A percentile compares a stretch with the other conserved stretches of the same genome.
Conservation (phyloP, 108 stramenopile genomes). For the Mediolabrus comicus region DNA sequence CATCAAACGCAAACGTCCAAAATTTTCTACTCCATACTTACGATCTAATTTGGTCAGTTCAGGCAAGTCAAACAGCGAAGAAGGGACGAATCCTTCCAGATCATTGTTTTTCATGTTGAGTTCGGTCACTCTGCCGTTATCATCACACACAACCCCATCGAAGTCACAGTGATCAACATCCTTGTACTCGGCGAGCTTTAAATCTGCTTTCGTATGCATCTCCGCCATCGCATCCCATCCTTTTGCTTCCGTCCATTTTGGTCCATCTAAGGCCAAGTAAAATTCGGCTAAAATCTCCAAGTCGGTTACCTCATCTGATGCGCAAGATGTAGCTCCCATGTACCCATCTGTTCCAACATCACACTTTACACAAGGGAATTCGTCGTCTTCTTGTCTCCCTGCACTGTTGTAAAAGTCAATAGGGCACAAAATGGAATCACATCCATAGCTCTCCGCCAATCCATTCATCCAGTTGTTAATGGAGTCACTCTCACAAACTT, state of each 20-base stretch:
- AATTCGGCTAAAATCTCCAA: conserved; percentile 56
- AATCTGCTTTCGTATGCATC: conserved; percentile 32
- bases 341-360: conserved; percentile 40
- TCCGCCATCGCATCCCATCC: conserved; percentile 40
- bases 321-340: conserved; percentile 51
- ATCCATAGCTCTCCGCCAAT: conserved; percentile 52
- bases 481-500: conserved; percentile 33
- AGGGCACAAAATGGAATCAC: conserved; percentile 63
- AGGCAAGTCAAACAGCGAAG: conserved; percentile 41
- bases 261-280: conserved; percentile 54
- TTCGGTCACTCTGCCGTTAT: conserved; percentile 16
- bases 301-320: conserved; percentile 17
- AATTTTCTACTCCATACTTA: background rate
- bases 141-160: conserved; percentile 31
- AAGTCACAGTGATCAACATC: conserved; percentile 34
- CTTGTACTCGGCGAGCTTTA: conserved; percentile 37
- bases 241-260: conserved; percentile 47
- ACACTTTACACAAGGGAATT: conserved; percentile 45
- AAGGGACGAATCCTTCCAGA: conserved; percentile 45
- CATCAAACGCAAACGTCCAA: too few species aligned
- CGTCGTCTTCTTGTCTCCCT: conserved; percentile 47
- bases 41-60: conserved; percentile 29
- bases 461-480: conserved; percentile 66
- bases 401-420: conserved; percentile 35
- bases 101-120: conserved; percentile 30